Conservation (phyloP, 257 asterid species). For the Solanum virginianum region DNA sequence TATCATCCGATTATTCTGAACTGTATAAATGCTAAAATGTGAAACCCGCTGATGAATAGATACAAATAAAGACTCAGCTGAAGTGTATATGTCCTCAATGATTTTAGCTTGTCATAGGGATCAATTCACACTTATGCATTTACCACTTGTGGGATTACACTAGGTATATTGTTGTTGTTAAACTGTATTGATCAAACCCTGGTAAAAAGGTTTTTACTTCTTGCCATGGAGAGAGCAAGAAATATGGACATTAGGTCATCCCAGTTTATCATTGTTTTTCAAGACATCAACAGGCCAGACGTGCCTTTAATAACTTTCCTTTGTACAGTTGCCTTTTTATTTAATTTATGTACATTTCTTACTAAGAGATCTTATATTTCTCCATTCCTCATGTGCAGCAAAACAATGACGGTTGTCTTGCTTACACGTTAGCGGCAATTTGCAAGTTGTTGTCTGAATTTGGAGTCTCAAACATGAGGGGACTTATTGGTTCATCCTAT, state of each 20-base stretch:
- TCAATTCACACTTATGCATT: not conserved
- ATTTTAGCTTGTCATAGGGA: not conserved
- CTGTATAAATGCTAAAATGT: not conserved
- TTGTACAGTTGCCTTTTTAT: not conserved
- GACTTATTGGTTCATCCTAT: slow-evolving; percentile 71
- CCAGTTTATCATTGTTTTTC: not conserved
- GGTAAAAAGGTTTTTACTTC: not conserved
- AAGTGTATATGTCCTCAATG: not conserved
- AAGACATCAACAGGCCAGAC: not conserved
- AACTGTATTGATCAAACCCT: not conserved
- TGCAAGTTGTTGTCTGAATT: slow-evolving; percentile 75
- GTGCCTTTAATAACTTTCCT: not conserved
- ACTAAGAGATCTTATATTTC: not conserved
- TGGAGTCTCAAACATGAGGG: slow-evolving; percentile 62
- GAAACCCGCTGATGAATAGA: not conserved
- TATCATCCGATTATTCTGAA: not conserved
- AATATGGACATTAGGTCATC: not conserved
- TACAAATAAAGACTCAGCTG: not conserved
- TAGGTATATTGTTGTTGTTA: not conserved
- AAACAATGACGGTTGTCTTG: slow-evolving; percentile 84
- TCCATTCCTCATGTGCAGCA: slow-evolving; percentile 41
- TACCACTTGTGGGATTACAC: not conserved
- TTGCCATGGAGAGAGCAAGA: not conserved
- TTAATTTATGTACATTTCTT: not conserved
- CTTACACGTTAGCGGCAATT: slow-evolving; percentile 78